Evolutionary conservation across 345 rosid genomes (phyloP), one percentile per base, ranked within the genome.

Genomic region (Populus ilicifolia): DNA sequence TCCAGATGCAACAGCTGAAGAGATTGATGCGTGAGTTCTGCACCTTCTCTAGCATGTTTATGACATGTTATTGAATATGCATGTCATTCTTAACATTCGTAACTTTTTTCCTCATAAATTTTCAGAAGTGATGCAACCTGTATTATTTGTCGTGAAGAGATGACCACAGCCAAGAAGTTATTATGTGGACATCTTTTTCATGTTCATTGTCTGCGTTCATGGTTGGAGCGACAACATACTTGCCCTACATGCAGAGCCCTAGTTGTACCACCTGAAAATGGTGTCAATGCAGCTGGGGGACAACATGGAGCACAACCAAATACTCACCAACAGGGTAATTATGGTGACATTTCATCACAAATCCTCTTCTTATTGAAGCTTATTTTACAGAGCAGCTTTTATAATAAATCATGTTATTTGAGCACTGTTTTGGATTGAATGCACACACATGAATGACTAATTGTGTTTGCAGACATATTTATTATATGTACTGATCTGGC

Each of bases 101-200:
- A 67, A 63, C 70, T 78, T 33, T 66, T 84, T 80, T 1, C 21
- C 21, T 72, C 13, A 29, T 87, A 84, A 79, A 46, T 81, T 30
- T 86, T 84, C 92, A 95, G 98, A 89, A 89, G 87, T 79, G 99
- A 95, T 52, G 93, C 90, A 59, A 95, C 99, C 38, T 95, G 99
- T 82, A 95, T 95, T 79, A 91, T 95, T 63, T 93, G 99, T 76
- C 99, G 98, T 72, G 99, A 95, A 85, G 99, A 95, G 93, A 95
- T 93, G 99, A 93, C 90, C 41, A 80, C 90, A 33, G 99, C 98
- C 14, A 95, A 95, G 86, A 95, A 95, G 81, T 85, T 95, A 82
- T 75, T 89, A 29, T 95, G 99, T 81, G 99, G 99, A 54, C 99
- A 93, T 88, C 89, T 95, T 68, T 95, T 95, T 76, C 99, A 93